Percentiles rank a stretch among this genome's conserved stretches.
Conservation (phyloP, 163 green algal species). For the Coccomyxa subellipsoidea region DNA sequence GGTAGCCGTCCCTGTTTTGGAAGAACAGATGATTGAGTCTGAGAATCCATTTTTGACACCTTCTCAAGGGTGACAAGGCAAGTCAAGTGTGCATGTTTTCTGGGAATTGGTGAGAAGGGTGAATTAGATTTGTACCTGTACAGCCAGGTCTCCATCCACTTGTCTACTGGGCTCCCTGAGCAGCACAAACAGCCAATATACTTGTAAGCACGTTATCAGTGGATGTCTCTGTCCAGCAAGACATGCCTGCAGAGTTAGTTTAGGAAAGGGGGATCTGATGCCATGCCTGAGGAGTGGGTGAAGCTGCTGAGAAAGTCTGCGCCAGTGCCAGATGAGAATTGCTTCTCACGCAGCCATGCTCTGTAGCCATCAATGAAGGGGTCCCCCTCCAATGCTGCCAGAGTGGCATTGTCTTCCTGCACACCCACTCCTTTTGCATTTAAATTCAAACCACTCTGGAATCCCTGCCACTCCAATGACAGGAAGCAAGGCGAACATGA, state of each 20-base stretch:
- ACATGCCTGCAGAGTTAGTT: not conserved
- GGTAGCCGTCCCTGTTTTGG: not conserved
- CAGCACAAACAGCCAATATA: not conserved
- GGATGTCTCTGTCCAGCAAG: too few species aligned
- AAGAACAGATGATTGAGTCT: too few species aligned
- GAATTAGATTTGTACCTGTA: not conserved
- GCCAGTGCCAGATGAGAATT: not conserved
- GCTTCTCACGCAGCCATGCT: not conserved
- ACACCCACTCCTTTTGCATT: not conserved
- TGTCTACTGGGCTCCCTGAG: not conserved
- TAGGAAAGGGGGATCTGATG: not conserved
- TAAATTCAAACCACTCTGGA: too few species aligned
- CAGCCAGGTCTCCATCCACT: not conserved
- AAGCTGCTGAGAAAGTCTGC: not conserved
- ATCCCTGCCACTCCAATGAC: too few species aligned
- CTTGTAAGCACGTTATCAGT: too few species aligned
- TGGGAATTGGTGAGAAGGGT: too few species aligned
- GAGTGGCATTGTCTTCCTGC: slow-evolving; percentile 1
- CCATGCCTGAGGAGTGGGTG: not conserved
- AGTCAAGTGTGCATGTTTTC: too few species aligned
- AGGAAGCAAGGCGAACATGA: too few species aligned
- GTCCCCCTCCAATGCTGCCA: not conserved
- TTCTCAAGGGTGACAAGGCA: too few species aligned
- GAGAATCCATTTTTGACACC: too few species aligned
- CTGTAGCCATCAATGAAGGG: slow-evolving; percentile 1